A percentile compares a stretch with the other conserved stretches of the same genome.
phyloP scores from a whole-genome alignment of 2,329 filamentous ascomycete genomes.

The Leptographium flavum region DNA sequence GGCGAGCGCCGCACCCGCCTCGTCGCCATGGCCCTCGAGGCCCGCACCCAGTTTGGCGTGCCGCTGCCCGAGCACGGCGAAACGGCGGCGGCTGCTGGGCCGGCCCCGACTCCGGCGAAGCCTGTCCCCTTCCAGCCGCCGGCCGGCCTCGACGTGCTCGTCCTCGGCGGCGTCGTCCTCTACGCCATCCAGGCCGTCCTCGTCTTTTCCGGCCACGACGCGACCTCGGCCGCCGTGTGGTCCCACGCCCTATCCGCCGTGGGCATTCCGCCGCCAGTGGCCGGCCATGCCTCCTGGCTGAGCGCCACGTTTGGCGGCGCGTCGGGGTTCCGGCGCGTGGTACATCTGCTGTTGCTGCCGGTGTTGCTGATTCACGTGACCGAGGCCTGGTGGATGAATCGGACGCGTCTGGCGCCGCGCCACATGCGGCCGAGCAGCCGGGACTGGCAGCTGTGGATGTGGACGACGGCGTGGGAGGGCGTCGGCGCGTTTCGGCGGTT shows the following conservation, averaged over 20 bases:
- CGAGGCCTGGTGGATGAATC: slow-evolving; percentile 45
- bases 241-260: slow-evolving; percentile 1
- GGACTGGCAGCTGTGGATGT: slow-evolving; percentile 43
- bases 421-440: slow-evolving; percentile 28
- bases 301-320: slow-evolving; percentile 16
- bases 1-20: slow-evolving; percentile 55
- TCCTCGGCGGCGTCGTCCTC: slow-evolving; percentile 39
- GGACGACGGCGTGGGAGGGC: slow-evolving; percentile 40
- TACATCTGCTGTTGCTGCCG: slow-evolving; percentile 40
- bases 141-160: slow-evolving; percentile 29
- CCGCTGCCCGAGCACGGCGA: slow-evolving; percentile 29
- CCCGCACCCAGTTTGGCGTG: slow-evolving; percentile 45
- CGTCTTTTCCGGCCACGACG: slow-evolving; percentile 32
- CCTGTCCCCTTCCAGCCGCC: slow-evolving; percentile 23
- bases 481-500: slow-evolving; percentile 33
- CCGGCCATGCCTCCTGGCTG: background rate
- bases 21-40: slow-evolving; percentile 51
- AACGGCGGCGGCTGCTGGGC: too few species aligned
- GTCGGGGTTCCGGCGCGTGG: slow-evolving; percentile 40
- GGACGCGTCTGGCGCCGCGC: slow-evolving; percentile 29
- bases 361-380: slow-evolving; percentile 49
- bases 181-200: slow-evolving; percentile 37
- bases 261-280: background rate
- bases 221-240: slow-evolving; percentile 35
- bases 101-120: slow-evolving; percentile 17